Evolutionary conservation across 176 grass and related monocot genomes (phyloP).

Genomic region (Carex scoparia): DNA sequence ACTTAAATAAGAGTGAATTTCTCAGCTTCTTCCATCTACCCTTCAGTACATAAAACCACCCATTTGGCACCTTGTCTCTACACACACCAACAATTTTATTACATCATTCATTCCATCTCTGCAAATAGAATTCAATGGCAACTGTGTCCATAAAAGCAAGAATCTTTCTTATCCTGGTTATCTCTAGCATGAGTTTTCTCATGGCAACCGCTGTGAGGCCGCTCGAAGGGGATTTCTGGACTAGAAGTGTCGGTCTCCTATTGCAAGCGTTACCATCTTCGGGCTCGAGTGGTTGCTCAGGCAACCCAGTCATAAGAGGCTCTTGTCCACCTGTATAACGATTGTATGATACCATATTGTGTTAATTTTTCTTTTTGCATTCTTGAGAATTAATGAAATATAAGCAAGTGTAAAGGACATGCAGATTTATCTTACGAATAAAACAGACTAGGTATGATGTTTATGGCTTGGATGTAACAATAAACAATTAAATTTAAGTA

Average conservation of each 20-base stretch:
- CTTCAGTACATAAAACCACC: too few species aligned
- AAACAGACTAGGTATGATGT: too few species aligned
- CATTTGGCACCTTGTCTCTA: not conserved
- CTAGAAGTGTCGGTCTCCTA: not conserved
- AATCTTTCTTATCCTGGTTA: not conserved
- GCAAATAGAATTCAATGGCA: not conserved
- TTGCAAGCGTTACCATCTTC: not conserved
- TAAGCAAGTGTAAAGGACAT: not conserved
- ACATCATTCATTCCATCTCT: not conserved
- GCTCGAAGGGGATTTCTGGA: not conserved
- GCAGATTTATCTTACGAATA: not conserved
- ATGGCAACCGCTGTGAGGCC: not conserved
- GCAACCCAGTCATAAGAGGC: not conserved
- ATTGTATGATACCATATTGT: not conserved
- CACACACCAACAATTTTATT: not conserved
- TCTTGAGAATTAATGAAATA: not conserved
- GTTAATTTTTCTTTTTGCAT: not conserved
- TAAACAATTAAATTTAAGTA: too few species aligned
- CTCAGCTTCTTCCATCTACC: not conserved
- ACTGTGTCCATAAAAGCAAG: not conserved
- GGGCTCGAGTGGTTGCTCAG: not conserved
- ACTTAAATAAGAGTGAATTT: not conserved
- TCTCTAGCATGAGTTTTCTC: slow-evolving; percentile 5
- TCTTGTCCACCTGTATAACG: not conserved
- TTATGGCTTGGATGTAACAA: too few species aligned